phyloP scores from a whole-genome alignment of 1,139 yeast species.

The Taphrina deformans region DNA sequence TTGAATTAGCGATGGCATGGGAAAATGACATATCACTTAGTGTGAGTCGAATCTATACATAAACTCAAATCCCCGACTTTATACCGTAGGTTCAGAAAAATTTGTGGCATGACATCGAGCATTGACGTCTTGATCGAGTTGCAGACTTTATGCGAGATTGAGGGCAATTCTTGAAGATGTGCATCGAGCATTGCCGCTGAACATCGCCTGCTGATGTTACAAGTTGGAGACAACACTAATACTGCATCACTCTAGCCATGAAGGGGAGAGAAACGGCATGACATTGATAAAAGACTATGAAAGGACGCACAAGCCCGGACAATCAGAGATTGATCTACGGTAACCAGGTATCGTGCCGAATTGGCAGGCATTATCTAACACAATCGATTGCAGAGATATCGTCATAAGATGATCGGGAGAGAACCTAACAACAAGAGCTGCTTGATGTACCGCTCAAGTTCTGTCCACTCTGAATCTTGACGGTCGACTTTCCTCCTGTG shows the following conservation, averaged over 20 bases:
- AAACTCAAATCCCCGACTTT: too few species aligned
- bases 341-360: not conserved
- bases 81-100: too few species aligned
- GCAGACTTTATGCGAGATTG: too few species aligned
- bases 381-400: not conserved
- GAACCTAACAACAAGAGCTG: slow-evolving; percentile 70
- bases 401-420: too few species aligned
- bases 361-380: not conserved
- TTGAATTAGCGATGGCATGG: not conserved
- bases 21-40: not conserved
- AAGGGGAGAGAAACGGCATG: not conserved
- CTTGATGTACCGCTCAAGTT: slow-evolving; percentile 68
- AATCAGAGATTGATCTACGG: not conserved
- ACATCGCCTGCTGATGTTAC: too few species aligned
- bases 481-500: slow-evolving; percentile 63
- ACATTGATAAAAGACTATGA: slow-evolving; percentile 1
- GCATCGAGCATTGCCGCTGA: too few species aligned
- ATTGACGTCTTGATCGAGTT: too few species aligned
- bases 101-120: too few species aligned
- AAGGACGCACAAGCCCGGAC: not conserved
- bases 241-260: too few species aligned
- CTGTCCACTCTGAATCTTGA: slow-evolving; percentile 81
- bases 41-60: not conserved
- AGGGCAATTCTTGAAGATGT: too few species aligned
- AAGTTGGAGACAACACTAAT: too few species aligned